These are phyloP conservation scores for Fraxinus cuspidata DNA, from an alignment of 257 asterid genomes.

Conservation along the genomic window DNA sequence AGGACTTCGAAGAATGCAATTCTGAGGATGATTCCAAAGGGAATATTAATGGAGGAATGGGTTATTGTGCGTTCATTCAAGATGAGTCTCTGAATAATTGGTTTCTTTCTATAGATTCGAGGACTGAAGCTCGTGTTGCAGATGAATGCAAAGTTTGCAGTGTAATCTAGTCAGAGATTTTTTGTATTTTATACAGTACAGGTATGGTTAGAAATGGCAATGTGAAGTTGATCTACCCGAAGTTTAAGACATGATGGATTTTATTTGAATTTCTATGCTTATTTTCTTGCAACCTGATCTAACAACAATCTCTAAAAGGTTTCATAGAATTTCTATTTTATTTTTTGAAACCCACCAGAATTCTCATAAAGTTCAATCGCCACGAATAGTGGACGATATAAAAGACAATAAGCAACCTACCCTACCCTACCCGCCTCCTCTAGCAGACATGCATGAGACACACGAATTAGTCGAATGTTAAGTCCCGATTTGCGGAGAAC, in stretches of 20 bases:
- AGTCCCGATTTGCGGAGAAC: too few species aligned
- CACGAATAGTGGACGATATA: too few species aligned
- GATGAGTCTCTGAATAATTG: slow-evolving; percentile 41
- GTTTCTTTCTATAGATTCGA: slow-evolving; percentile 61
- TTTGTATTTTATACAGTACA: too few species aligned
- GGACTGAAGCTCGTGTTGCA: not conserved
- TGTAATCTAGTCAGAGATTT: too few species aligned
- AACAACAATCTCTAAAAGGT: not conserved
- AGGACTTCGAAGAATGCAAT: slow-evolving; percentile 12
- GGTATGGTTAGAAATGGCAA: not conserved
- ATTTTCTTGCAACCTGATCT: not conserved
- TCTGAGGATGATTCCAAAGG: not conserved
- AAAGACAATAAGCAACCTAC: too few species aligned
- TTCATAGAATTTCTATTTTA: not conserved
- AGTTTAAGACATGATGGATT: not conserved
- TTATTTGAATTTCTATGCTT: not conserved
- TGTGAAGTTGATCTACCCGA: not conserved
- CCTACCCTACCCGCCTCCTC: too few species aligned
- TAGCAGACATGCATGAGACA: too few species aligned
- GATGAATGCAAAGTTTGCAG: too few species aligned
- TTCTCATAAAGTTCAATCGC: too few species aligned
- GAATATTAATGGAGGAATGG: not conserved
- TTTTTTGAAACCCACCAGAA: too few species aligned
- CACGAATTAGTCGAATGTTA: too few species aligned
- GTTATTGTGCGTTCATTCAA: not conserved